These are phyloP conservation scores for Corchorus olitorius DNA, from an alignment of 345 rosid species.

Conservation along the genomic window DNA sequence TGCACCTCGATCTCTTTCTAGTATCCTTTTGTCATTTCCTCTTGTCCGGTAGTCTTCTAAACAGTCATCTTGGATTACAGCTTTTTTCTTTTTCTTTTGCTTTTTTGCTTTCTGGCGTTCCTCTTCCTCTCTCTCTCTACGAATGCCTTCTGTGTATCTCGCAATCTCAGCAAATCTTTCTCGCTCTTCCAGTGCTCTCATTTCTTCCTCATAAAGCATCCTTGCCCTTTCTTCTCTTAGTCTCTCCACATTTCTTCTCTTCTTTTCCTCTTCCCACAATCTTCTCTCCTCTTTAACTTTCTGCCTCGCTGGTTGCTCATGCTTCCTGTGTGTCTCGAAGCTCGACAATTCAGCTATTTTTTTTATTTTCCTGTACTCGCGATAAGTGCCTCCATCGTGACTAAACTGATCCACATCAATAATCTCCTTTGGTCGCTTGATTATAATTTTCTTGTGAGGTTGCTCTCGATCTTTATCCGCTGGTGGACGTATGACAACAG, in stretches of 20 bases:
- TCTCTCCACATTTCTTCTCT: constrained; percentile 56
- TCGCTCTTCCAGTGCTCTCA: constrained; percentile 57
- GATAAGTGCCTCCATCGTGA: constrained; percentile 68
- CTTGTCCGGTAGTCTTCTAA: constrained; percentile 52
- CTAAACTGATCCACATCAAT: constrained; percentile 68
- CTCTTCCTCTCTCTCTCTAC: constrained; percentile 89
- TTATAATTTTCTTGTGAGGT: constrained; percentile 71
- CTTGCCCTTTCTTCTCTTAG: constrained; percentile 52
- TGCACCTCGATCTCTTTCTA: constrained; percentile 66
- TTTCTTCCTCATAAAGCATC: constrained; percentile 43
- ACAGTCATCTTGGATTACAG: constrained; percentile 61
- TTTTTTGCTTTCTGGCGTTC: constrained; percentile 78
- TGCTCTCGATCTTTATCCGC: constrained; percentile 64
- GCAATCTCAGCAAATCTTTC: constrained; percentile 67
- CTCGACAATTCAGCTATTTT: constrained; percentile 78
- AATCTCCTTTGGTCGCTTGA: constrained; percentile 74
- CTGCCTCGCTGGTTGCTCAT: constrained; percentile 53
- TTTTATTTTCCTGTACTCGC: constrained; percentile 75
- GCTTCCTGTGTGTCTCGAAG: constrained; percentile 52
- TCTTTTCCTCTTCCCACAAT: constrained; percentile 83
- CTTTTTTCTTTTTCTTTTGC: constrained; percentile 72
- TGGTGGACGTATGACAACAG: constrained; percentile 84
- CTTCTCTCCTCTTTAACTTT: constrained; percentile 64
- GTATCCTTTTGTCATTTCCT: constrained; percentile 61
- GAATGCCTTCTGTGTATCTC: constrained; percentile 67